Percentiles rank a stretch among this genome's conserved stretches.
These are phyloP conservation scores for Lactifluus piperatus DNA, from an alignment of 768 basidiomycete genomes.

Conservation along the genomic window DNA sequence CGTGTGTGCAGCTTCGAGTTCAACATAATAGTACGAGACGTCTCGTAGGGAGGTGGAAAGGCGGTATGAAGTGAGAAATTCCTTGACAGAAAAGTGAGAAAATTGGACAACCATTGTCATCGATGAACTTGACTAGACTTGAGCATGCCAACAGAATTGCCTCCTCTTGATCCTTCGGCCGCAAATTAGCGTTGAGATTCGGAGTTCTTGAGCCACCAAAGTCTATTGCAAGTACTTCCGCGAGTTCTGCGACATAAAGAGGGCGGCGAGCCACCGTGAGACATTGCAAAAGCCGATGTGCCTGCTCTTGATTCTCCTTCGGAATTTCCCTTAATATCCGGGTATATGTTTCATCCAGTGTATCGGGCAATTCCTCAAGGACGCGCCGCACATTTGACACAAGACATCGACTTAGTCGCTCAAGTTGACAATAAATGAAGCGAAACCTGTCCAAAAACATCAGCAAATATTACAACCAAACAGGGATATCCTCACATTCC, in stretches of 20 bases:
- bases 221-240: background rate
- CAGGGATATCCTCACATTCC: background rate
- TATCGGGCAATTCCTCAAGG: background rate
- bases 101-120: background rate
- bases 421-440: constrained; percentile 1
- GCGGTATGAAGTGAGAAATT: background rate
- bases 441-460: background rate
- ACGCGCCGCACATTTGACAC: background rate
- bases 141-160: background rate
- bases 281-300: background rate
- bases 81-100: constrained; percentile 1
- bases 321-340: background rate
- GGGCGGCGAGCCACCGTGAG: background rate
- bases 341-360: background rate
- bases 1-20: background rate
- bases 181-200: background rate
- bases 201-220: background rate
- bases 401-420: background rate
- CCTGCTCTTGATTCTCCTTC: background rate
- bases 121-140: background rate
- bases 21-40: background rate
- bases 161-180: background rate
- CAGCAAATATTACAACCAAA: background rate
- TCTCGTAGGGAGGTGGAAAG: background rate
- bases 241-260: background rate